Evolutionary conservation across 2,329 filamentous ascomycete species (phyloP), one percentile per base, ranked within the genome.

Genomic region (Mycosphaerelloides madeirae): DNA sequence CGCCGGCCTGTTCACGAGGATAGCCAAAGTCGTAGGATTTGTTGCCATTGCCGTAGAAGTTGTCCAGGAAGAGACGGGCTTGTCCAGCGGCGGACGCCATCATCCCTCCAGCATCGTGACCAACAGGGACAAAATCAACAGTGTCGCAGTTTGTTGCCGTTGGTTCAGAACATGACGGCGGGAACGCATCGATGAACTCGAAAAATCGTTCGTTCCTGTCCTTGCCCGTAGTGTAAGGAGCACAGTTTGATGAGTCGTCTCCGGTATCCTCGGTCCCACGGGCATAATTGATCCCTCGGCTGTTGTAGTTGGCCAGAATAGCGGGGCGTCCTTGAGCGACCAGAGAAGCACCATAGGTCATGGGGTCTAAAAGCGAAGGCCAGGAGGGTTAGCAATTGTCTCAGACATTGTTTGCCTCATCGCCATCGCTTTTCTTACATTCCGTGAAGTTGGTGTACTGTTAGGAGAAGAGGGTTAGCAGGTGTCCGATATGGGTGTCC

Each of bases 131-230:
- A 34, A 64, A 60, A 41, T 68, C 65, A 11, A 67, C 56, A 1
- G 65, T 67, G 38, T 63, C 56, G 38, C 62, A 65, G 32, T 60
- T 57, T n/a, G 48, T 48, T 9, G 46, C 49, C 0, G 39, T 25
- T 7, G 62, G 51, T 31, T 54, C 49, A 3, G 49, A n/a, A 43
- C 64, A 65, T n/a, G 50, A 52, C 3, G 56, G 43, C 13, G 62
- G 61, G 44, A 67, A 66, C 7, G 53, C 55, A 34, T 62, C 59
- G 57, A 67, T 64, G 50, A 65, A 66, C 53, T 67, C 62, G 58
- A 66, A 66, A 54, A 68, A 67, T 6, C 65, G 62, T 53, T 68
- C 65, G 38, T 67, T 62, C 6, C 65, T 58, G 29, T 68, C 62
- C 9, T 42, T 41, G 11, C 65, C 65, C 7, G 62, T 61, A 1